Conservation (phyloP, 371 early-diverging fungal genomes). For the Mucor lusitanicus region DNA sequence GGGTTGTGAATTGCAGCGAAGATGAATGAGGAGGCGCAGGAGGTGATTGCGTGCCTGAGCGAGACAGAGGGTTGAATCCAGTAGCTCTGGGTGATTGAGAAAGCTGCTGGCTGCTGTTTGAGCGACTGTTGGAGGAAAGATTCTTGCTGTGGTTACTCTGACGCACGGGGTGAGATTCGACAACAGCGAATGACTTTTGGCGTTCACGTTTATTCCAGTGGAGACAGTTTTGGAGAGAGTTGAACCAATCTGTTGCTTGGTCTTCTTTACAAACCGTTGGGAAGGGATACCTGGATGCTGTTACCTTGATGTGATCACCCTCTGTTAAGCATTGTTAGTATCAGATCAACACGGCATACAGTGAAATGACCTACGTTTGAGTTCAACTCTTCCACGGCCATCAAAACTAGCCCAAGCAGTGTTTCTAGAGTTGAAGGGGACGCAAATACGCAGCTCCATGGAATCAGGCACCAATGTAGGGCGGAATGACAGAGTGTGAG, state of each 20-base stretch:
- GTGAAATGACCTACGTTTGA: constrained; percentile 58
- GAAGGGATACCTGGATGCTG: constrained; percentile 83
- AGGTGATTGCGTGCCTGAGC: background rate
- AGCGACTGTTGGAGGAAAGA: background rate
- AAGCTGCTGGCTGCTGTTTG: background rate
- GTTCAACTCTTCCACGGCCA: constrained; percentile 86
- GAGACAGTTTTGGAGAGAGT: constrained; percentile 73
- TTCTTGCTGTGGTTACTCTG: background rate
- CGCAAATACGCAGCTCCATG: constrained; percentile 80
- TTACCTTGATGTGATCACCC: constrained; percentile 89
- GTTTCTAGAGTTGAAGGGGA: constrained; percentile 75
- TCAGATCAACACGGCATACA: background rate
- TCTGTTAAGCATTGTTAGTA: constrained; percentile 25
- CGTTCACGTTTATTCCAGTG: constrained; percentile 84
- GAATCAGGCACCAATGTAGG: constrained; percentile 94
- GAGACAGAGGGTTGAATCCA: background rate
- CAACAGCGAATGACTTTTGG: constrained; percentile 69
- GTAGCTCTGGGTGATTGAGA: background rate
- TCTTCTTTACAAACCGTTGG: constrained; percentile 83
- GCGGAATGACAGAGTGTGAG: constrained; percentile 93
- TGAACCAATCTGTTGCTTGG: constrained; percentile 86
- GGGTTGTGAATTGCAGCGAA: background rate
- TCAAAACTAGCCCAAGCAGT: constrained; percentile 92
- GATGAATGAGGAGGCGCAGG: background rate
- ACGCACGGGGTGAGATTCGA: constrained; percentile 31